A percentile compares a stretch with the other conserved stretches of the same genome.
Evolutionary conservation across 2,329 filamentous ascomycete genomes (phyloP).

Genomic region (Cladosporium sp.): DNA sequence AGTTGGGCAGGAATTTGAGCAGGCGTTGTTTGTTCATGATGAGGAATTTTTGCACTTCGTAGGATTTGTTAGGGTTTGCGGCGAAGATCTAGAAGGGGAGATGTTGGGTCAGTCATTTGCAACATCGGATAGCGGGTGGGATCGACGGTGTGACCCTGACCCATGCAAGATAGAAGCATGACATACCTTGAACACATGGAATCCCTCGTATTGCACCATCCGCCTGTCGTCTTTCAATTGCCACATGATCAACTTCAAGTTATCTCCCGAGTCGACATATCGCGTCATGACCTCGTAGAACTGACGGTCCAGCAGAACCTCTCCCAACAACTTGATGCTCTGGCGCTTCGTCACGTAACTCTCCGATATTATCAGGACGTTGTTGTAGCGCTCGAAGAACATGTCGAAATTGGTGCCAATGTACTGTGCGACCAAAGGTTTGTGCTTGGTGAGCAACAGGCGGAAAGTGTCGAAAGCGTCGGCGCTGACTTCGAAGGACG

Average conservation of each 20-base stretch:
- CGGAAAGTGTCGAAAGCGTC: constrained; percentile 97
- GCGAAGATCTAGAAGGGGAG: constrained; percentile 69
- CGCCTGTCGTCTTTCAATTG: constrained; percentile 89
- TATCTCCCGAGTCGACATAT: constrained; percentile 91
- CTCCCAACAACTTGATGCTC: constrained; percentile 93
- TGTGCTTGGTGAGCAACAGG: constrained; percentile 91
- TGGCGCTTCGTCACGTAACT: constrained; percentile 98
- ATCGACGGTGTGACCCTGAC: too few relatives aligned
- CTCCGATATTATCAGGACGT: constrained; percentile 79
- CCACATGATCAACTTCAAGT: constrained; percentile 98
- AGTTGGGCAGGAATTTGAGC: constrained; percentile 81
- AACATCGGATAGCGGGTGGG: too few relatives aligned
- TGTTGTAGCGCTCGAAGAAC: constrained; percentile 91
- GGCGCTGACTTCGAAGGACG: constrained; percentile 92
- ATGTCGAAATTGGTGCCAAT: constrained; percentile 84
- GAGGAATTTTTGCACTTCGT: constrained; percentile 89
- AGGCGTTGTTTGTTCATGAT: constrained; percentile 94
- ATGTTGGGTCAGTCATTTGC: constrained; percentile 13
- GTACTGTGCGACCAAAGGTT: constrained; percentile 82
- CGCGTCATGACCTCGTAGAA: constrained; percentile 98
- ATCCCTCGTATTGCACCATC: constrained; percentile 99
- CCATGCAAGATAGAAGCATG: neutral
- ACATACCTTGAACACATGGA: constrained; percentile 88
- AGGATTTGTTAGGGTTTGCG: constrained; percentile 96
- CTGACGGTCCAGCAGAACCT: constrained; percentile 87